Percentiles rank a stretch among this genome's conserved stretches.
Conservation (phyloP, 805 yeast genomes). For the Wickerhamomyces xylosicus region DNA sequence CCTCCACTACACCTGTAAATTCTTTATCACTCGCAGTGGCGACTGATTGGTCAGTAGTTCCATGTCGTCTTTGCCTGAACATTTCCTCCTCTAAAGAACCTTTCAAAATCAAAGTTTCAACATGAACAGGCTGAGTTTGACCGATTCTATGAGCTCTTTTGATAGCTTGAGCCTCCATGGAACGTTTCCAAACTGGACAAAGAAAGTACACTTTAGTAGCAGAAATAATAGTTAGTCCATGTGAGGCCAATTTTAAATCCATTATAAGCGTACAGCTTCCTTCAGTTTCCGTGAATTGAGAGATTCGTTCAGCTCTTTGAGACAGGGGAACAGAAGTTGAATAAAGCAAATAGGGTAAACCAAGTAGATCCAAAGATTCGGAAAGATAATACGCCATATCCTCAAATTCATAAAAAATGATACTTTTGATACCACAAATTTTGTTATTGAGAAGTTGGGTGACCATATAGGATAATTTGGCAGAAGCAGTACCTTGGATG, state of each 20-base stretch:
- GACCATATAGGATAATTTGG: conserved; percentile 52
- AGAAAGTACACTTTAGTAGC: conserved; percentile 63
- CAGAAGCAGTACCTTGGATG: conserved; percentile 52
- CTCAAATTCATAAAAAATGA: conserved; percentile 62
- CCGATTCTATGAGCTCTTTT: conserved; percentile 75
- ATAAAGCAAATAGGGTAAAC: conserved; percentile 51
- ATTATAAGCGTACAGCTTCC: conserved; percentile 46
- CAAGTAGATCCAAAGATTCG: conserved; percentile 52
- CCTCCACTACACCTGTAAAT: conserved; percentile 34
- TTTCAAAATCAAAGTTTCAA: conserved; percentile 54
- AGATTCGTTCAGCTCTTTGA: conserved; percentile 42
- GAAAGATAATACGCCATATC: conserved; percentile 61
- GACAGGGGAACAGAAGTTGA: conserved; percentile 45
- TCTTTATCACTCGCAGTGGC: conserved; percentile 6
- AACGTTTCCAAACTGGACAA: conserved; percentile 63
- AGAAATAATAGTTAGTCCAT: conserved; percentile 56
- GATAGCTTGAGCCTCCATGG: conserved; percentile 67
- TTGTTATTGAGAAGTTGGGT: conserved; percentile 46
- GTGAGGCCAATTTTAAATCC: conserved; percentile 61
- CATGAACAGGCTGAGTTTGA: conserved; percentile 49
- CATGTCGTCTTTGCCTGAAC: conserved; percentile 30
- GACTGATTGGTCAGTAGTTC: neutral
- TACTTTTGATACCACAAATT: conserved; percentile 34
- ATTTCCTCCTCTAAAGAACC: conserved; percentile 64
- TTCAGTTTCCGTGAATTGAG: conserved; percentile 35